Evolutionary conservation across 352 stramenopile genomes (phyloP).

Genomic region (Phytopythium aichiense): DNA sequence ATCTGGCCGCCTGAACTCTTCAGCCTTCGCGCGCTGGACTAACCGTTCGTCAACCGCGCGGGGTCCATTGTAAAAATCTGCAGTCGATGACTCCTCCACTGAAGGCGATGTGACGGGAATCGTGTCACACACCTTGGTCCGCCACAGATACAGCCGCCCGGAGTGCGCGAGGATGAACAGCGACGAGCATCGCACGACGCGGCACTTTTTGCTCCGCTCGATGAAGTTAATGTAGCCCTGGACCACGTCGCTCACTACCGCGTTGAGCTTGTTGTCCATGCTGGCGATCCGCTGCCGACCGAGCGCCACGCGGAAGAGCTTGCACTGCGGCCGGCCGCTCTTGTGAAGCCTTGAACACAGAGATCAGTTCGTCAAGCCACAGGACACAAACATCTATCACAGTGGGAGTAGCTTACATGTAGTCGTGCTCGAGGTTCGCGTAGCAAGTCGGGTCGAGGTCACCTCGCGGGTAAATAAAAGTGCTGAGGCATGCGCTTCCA

Average conservation of each 20-base stretch:
- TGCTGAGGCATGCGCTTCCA: slow-evolving; percentile 38
- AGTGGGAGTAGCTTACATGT: slow-evolving; percentile 31
- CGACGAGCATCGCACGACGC: slow-evolving; percentile 47
- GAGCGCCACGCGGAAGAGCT: slow-evolving; percentile 63
- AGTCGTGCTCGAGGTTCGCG: slow-evolving; percentile 77
- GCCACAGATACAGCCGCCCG: slow-evolving; percentile 49
- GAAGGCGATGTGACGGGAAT: slow-evolving; percentile 17
- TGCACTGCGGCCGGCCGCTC: slow-evolving; percentile 44
- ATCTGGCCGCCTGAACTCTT: slow-evolving; percentile 43
- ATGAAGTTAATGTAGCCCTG: slow-evolving; percentile 45
- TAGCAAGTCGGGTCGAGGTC: slow-evolving; percentile 61
- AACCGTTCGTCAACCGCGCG: slow-evolving; percentile 60
- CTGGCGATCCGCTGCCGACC: slow-evolving; percentile 59
- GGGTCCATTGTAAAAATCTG: slow-evolving; percentile 42
- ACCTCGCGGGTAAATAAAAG: slow-evolving; percentile 59
- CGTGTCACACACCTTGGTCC: slow-evolving; percentile 48
- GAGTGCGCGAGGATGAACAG: slow-evolving; percentile 58
- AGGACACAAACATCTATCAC: not conserved
- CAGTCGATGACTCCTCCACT: not conserved
- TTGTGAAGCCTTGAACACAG: slow-evolving; percentile 45
- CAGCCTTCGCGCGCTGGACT: slow-evolving; percentile 47
- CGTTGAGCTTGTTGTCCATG: slow-evolving; percentile 67
- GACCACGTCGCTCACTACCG: slow-evolving; percentile 33
- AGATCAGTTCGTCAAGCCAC: not conserved
- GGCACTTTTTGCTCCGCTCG: slow-evolving; percentile 64